These are phyloP conservation scores for Vigna mungo DNA, from an alignment of 306 rosid species.

Conservation along the genomic window DNA sequence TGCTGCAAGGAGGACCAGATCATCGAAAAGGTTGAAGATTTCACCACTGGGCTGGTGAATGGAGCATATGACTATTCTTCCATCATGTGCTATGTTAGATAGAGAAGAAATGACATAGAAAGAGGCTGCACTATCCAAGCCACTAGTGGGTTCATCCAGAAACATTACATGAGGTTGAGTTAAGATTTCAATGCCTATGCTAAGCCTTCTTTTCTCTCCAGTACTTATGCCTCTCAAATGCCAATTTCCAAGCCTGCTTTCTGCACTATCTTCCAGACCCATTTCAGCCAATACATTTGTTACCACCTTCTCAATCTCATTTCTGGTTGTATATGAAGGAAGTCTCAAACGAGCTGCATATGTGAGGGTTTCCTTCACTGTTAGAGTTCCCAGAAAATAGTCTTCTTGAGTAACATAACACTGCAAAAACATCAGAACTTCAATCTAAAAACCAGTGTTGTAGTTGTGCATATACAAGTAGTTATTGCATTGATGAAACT, in stretches of 20 bases:
- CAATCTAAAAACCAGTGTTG: not conserved
- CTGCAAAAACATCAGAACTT: slow-evolving; percentile 40
- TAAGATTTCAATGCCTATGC: slow-evolving; percentile 70
- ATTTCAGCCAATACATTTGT: slow-evolving; percentile 56
- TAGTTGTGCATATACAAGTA: too few species aligned
- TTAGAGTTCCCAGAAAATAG: slow-evolving; percentile 65
- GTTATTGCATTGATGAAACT: too few species aligned
- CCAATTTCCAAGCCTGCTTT: slow-evolving; percentile 69
- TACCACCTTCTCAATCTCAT: slow-evolving; percentile 57
- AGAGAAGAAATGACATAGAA: slow-evolving; percentile 69
- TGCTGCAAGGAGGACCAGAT: slow-evolving; percentile 61
- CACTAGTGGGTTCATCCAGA: slow-evolving; percentile 80
- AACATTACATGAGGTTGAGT: slow-evolving; percentile 64
- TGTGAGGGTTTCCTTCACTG: slow-evolving; percentile 69
- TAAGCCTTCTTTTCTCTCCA: slow-evolving; percentile 72
- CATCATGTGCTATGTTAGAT: slow-evolving; percentile 61
- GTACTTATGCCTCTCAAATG: slow-evolving; percentile 72
- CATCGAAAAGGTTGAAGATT: slow-evolving; percentile 71
- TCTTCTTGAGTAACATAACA: slow-evolving; percentile 77
- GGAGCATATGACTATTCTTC: slow-evolving; percentile 63
- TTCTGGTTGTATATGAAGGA: slow-evolving; percentile 49
- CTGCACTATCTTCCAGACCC: slow-evolving; percentile 74
- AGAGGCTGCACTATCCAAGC: slow-evolving; percentile 77
- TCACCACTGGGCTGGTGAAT: slow-evolving; percentile 77
- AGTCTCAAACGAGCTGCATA: slow-evolving; percentile 74